Evolutionary conservation across 805 yeast genomes (phyloP), one percentile per base, ranked within the genome.

Genomic region (Wickerhamiella dianesei): DNA sequence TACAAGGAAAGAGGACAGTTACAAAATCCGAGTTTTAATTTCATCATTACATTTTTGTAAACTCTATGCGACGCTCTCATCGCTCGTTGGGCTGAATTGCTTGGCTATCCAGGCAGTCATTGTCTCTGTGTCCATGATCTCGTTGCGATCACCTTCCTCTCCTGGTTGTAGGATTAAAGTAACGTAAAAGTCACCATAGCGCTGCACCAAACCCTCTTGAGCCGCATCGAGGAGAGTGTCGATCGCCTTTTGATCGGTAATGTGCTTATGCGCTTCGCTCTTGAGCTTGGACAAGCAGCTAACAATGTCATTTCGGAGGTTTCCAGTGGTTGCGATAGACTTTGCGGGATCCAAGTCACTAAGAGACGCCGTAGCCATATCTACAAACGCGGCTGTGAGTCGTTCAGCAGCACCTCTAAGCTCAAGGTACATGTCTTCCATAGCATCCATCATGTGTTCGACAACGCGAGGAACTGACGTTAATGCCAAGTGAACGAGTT

Each of bases 401-500:
- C 53, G 44, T 5, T 46, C 52, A 9, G 87, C 84, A 2, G 79
- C 68, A 50, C 76, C 77, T 53, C 88, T 74, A 52, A 88, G 69
- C 52, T 82, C 87, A 20, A 76, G 68, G 54, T 82, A 83, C 39
- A 88, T 67, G 60, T 88, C 96, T 41, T 65, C 63, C 50, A 77
- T 69, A 2, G 80, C 92, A 64, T 88, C 96, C 41, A 80, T 74
- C 82, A 81, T 81, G 59, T 84, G 80, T 55, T 77, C 80, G 13
- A 83, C 81, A 13, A 86, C 85, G 52, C 74, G 78, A 0, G 95
- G 96, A 1, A 81, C 82, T 0, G 84, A 71, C 21, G 79, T 84
- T 52, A 74, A 69, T 2, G 80, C 82, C 35, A 80, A 70, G 70
- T 45, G 75, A 56, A 21, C 77, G 58, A 41, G 62, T 54, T 16